Evolutionary conservation across 2,329 filamentous ascomycete genomes (phyloP).

Genomic region (Tolypocladium ophioglossoides): DNA sequence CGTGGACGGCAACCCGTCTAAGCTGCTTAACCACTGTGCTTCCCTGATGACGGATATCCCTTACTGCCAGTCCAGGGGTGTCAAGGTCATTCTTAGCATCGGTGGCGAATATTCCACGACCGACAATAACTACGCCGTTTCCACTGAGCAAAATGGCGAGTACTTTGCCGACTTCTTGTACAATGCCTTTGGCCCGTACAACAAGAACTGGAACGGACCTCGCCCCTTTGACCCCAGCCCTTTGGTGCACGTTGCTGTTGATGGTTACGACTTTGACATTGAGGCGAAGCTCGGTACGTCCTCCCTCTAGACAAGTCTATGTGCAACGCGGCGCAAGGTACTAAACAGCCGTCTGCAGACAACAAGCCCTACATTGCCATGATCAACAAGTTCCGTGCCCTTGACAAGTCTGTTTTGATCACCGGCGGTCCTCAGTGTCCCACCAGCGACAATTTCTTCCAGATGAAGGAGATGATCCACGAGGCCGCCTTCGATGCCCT

Average conservation of each 20-base stretch:
- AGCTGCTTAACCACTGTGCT: slow-evolving; percentile 24
- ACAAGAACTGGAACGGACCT: slow-evolving; percentile 19
- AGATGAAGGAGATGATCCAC: slow-evolving; percentile 27
- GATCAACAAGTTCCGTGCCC: slow-evolving; percentile 22
- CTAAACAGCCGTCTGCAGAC: slow-evolving; percentile 8
- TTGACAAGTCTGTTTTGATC: slow-evolving; percentile 22
- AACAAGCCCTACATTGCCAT: slow-evolving; percentile 27
- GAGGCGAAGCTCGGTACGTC: slow-evolving; percentile 22
- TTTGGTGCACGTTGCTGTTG: slow-evolving; percentile 17
- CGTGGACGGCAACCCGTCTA: slow-evolving; percentile 11
- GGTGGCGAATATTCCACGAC: slow-evolving; percentile 20
- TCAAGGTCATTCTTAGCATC: slow-evolving; percentile 32
- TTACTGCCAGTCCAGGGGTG: slow-evolving; percentile 28
- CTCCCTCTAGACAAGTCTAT: neutral
- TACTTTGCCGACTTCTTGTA: slow-evolving; percentile 28
- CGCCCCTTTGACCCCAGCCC: slow-evolving; percentile 26
- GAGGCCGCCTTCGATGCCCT: slow-evolving; percentile 29
- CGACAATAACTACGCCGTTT: slow-evolving; percentile 22
- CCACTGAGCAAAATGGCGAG: slow-evolving; percentile 16
- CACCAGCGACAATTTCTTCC: slow-evolving; percentile 13
- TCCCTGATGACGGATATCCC: slow-evolving; percentile 27
- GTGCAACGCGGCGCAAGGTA: neutral
- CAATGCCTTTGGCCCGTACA: slow-evolving; percentile 25
- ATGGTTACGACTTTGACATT: slow-evolving; percentile 34
- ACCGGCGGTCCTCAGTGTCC: slow-evolving; percentile 36